phyloP scores from a whole-genome alignment of 805 yeast species.

The Kodamaea nitidulidarum region DNA sequence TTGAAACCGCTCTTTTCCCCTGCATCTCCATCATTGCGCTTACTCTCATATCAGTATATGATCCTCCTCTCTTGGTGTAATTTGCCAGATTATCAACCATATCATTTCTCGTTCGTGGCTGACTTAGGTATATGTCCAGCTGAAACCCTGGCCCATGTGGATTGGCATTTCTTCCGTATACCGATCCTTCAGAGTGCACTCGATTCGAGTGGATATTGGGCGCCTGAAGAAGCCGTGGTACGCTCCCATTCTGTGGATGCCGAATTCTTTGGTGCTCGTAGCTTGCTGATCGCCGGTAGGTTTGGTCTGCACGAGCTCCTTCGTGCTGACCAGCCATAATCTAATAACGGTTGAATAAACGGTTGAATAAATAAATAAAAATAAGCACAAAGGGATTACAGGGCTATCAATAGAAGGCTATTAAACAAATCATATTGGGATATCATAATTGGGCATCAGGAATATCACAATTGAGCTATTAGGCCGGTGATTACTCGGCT shows the following conservation, averaged over 20 bases:
- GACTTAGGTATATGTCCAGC: neutral
- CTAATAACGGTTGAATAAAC: too few species aligned
- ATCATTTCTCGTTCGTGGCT: too few species aligned
- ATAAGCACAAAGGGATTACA: neutral
- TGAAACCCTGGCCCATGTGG: neutral
- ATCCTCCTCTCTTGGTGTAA: neutral
- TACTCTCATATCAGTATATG: too few species aligned
- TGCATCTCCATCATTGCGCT: too few species aligned
- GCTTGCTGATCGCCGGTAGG: slow-evolving; percentile 16
- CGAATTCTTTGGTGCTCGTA: slow-evolving; percentile 21
- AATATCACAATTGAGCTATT: too few species aligned
- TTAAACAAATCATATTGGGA: too few species aligned
- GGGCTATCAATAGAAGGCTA: too few species aligned
- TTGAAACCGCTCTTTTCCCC: too few species aligned
- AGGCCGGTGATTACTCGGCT: too few species aligned
- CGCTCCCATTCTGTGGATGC: slow-evolving; percentile 9
- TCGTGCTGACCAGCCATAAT: slow-evolving; percentile 4
- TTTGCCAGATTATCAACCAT: too few species aligned
- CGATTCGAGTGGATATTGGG: slow-evolving; percentile 1
- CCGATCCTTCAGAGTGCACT: slow-evolving; percentile 20
- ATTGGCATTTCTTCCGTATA: slow-evolving; percentile 9
- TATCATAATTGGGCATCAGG: too few species aligned
- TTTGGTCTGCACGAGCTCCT: neutral
- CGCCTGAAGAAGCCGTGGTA: slow-evolving; percentile 4
- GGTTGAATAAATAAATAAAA: neutral